Evolutionary conservation across 495 filamentous ascomycete species (phyloP).

Genomic region (Trichoderma gamsii): DNA sequence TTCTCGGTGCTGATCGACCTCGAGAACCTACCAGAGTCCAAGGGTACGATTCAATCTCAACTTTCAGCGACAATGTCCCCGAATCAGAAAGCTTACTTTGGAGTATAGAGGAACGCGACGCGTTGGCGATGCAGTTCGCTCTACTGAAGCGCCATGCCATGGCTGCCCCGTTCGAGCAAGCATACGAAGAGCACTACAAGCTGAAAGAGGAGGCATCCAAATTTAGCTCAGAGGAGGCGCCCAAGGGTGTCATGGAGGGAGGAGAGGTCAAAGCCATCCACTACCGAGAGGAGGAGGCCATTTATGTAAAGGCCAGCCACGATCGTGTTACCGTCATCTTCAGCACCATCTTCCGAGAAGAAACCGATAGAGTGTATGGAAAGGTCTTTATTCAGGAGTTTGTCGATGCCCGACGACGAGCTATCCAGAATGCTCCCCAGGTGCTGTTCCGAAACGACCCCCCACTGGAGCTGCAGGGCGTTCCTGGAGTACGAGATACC

Average conservation of each 20-base stretch:
- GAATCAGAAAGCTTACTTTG: conserved; percentile 14
- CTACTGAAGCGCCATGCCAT: conserved; percentile 95
- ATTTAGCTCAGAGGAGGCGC: conserved; percentile 85
- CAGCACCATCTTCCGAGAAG: conserved; percentile 94
- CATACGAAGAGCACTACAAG: conserved; percentile 85
- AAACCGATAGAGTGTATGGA: conserved; percentile 93
- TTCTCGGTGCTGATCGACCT: conserved; percentile 88
- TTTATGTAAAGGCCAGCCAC: conserved; percentile 95
- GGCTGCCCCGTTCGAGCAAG: conserved; percentile 95
- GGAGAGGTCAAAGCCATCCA: conserved; percentile 94
- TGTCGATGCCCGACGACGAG: conserved; percentile 87
- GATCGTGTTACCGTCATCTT: conserved; percentile 98
- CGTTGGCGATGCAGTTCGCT: conserved; percentile 75
- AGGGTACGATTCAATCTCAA: conserved; percentile 38
- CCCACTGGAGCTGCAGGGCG: conserved; percentile 79
- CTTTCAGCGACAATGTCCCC: not conserved
- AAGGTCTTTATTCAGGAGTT: conserved; percentile 96
- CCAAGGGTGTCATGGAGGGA: conserved; percentile 78
- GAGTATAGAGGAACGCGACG: conserved; percentile 64
- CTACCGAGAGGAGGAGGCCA: conserved; percentile 98
- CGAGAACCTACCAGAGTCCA: conserved; percentile 73
- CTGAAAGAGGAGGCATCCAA: conserved; percentile 81
- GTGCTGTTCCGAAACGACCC: conserved; percentile 96
- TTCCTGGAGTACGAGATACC: conserved; percentile 70
- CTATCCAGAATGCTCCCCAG: conserved; percentile 96